phyloP scores from a whole-genome alignment of 805 yeast species.

The Yamadazyma philogaea region DNA sequence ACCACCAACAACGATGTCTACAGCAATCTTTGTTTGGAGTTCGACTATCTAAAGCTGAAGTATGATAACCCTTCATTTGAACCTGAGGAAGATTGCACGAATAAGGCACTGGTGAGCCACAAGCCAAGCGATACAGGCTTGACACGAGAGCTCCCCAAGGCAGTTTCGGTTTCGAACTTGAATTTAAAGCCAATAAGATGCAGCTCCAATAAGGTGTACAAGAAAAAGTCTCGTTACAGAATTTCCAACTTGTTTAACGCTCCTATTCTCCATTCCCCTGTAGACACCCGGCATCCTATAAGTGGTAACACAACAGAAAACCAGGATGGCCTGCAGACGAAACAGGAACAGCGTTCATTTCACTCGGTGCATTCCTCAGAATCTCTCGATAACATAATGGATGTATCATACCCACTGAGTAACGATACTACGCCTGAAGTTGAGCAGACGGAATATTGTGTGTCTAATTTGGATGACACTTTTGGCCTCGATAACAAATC shows the following conservation, averaged over 20 bases:
- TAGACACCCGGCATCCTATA: background rate
- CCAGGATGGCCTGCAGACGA: background rate
- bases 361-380: constrained; percentile 1
- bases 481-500: background rate
- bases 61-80: constrained; percentile 8
- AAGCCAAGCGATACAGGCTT: background rate
- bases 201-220: constrained; percentile 27
- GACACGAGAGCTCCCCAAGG: constrained; percentile 9
- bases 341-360: background rate
- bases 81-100: background rate
- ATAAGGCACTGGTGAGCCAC: background rate
- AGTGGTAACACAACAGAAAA: background rate
- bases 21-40: constrained; percentile 29
- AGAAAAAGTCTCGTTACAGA: constrained; percentile 41
- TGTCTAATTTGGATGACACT: constrained; percentile 1
- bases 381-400: constrained; percentile 9
- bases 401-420: constrained; percentile 9
- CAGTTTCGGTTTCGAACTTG: constrained; percentile 34
- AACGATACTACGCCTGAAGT: constrained; percentile 14
- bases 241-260: constrained; percentile 37
- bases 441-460: constrained; percentile 3
- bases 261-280: constrained; percentile 20
- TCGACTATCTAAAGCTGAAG: constrained; percentile 21
- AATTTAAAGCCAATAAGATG: constrained; percentile 41
- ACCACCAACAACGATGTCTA: constrained; percentile 31